A percentile compares a stretch with the other conserved stretches of the same genome.
These are phyloP conservation scores for Neopestalotiopsis rosae DNA, from an alignment of 2,329 filamentous ascomycete species.

Conservation along the genomic window DNA sequence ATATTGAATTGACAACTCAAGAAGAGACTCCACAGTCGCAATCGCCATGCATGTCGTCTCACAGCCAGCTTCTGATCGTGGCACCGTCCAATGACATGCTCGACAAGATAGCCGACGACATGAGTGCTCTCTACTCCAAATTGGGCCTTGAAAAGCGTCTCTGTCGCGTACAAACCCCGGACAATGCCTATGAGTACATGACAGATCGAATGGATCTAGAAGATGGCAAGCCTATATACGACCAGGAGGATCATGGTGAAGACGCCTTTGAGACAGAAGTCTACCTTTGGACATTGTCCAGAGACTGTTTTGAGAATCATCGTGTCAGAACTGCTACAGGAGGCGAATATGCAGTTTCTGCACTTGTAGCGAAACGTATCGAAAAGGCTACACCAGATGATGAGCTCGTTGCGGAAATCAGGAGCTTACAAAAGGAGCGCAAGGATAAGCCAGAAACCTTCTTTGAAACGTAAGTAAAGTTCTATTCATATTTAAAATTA, in stretches of 20 bases:
- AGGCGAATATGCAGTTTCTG: not conserved
- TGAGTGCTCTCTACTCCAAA: not conserved
- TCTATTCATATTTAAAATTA: no score
- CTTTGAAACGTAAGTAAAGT: not conserved
- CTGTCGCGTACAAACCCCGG: not conserved
- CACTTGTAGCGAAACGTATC: not conserved
- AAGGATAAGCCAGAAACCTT: not conserved
- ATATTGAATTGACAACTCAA: no score
- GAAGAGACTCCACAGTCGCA: not conserved
- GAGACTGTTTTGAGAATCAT: not conserved
- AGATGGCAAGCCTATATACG: not conserved
- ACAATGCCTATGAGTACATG: not conserved
- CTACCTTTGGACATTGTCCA: not conserved
- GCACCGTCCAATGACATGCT: not conserved
- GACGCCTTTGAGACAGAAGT: not conserved
- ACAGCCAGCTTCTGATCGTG: not conserved
- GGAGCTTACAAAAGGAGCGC: not conserved
- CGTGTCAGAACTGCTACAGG: not conserved
- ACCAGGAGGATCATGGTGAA: not conserved
- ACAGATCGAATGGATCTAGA: not conserved
- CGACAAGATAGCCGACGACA: slow-evolving; percentile 40
- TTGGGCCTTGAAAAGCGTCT: not conserved
- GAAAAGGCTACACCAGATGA: not conserved
- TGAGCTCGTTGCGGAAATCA: not conserved
- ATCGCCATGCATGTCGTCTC: not conserved